A percentile compares a stretch with the other conserved stretches of the same genome.
Conservation (phyloP, 345 rosid species). For the Diplotaxis tenuifolia region DNA sequence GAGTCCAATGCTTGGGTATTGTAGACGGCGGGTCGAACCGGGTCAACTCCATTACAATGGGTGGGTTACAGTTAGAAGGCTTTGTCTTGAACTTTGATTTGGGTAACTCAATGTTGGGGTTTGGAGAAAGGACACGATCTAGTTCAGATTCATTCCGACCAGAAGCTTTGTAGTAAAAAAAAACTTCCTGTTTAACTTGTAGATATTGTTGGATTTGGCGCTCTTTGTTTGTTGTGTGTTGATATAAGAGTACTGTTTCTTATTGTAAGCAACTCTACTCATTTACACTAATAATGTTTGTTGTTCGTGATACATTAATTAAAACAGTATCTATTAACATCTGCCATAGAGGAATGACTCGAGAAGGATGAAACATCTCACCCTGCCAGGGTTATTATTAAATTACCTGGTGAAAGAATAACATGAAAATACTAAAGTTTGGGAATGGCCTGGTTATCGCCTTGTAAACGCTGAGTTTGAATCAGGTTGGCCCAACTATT, state of each 20-base stretch:
- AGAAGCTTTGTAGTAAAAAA: constrained; percentile 6
- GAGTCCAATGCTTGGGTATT: constrained; percentile 63
- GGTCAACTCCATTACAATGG: constrained; percentile 48
- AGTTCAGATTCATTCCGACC: constrained; percentile 1
- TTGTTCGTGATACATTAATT: neutral
- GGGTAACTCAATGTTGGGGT: constrained; percentile 63
- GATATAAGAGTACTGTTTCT: neutral
- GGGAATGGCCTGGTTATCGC: no score
- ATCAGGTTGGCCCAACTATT: constrained; percentile 33
- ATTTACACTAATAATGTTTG: neutral
- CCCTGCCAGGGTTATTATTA: no score
- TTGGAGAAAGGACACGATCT: constrained; percentile 44
- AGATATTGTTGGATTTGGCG: constrained; percentile 25
- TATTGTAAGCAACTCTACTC: neutral
- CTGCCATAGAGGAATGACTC: neutral
- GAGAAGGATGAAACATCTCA: neutral
- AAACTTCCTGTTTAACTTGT: neutral
- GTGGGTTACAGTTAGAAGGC: constrained; percentile 81
- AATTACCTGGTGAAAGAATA: no score
- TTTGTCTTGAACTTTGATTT: constrained; percentile 61
- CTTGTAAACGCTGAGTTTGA: neutral
- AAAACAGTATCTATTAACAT: no score
- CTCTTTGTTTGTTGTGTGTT: neutral
- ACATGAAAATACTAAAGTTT: no score
- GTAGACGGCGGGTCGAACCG: constrained; percentile 58